A percentile compares a stretch with the other conserved stretches of the same genome.
Evolutionary conservation across 2,329 filamentous ascomycete genomes (phyloP).

Genomic region (Monosporascus sp.): DNA sequence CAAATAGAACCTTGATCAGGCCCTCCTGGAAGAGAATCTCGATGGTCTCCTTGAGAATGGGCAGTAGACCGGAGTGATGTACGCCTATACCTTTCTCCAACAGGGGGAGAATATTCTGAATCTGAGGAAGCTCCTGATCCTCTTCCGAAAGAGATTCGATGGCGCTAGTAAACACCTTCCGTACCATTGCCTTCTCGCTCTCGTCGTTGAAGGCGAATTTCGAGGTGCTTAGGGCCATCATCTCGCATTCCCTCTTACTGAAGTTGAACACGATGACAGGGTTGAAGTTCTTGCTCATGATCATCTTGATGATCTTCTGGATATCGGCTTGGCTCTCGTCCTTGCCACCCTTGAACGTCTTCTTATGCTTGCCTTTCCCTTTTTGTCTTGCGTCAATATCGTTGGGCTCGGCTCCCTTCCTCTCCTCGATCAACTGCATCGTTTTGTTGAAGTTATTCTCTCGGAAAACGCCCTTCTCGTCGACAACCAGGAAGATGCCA

Average conservation of each 20-base stretch:
- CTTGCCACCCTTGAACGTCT: conserved; percentile 79
- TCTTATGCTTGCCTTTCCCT: conserved; percentile 84
- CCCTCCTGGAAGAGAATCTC: conserved; percentile 99
- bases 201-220: conserved; percentile 92
- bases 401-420: conserved; percentile 76
- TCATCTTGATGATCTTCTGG: conserved; percentile 97
- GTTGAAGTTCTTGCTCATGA: conserved; percentile 95
- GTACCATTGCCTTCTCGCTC: conserved; percentile 89
- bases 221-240: conserved; percentile 80
- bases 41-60: conserved; percentile 96
- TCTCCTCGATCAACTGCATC: conserved; percentile 84
- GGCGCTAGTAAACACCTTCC: conserved; percentile 88
- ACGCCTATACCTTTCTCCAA: conserved; percentile 90
- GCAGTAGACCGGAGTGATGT: conserved; percentile 91
- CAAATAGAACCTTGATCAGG: conserved; percentile 94
- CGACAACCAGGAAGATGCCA: conserved; percentile 89
- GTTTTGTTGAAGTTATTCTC: conserved; percentile 97
- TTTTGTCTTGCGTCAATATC: conserved; percentile 76
- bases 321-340: conserved; percentile 73
- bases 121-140: conserved; percentile 83
- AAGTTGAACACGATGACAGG: conserved; percentile 99
- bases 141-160: conserved; percentile 90
- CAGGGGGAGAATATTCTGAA: conserved; percentile 82
- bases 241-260: conserved; percentile 95
- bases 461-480: conserved; percentile 93